These are phyloP conservation scores for Aurantiochytrium sp. DNA, from an alignment of 108 stramenopile species.

Conservation along the genomic window DNA sequence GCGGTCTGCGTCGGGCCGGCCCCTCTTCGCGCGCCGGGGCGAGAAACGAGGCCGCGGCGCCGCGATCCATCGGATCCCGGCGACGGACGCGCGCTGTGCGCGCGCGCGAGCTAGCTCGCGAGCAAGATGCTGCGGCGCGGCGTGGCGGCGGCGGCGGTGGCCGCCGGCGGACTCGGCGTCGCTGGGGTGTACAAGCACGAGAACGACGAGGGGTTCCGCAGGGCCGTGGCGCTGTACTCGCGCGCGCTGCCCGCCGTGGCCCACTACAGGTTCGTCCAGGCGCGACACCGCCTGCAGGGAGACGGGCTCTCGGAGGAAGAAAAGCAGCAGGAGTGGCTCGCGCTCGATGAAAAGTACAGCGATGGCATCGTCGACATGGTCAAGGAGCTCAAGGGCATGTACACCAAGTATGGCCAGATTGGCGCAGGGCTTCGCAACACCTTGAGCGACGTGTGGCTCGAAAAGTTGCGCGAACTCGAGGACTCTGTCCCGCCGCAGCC, in stretches of 20 bases:
- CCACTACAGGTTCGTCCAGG: neutral
- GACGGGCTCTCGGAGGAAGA: neutral
- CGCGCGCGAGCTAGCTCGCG: neutral
- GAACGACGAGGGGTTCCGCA: neutral
- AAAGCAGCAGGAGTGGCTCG: neutral
- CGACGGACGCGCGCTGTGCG: no score
- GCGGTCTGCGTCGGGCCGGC: no score
- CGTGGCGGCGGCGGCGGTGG: neutral
- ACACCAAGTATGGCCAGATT: conserved; percentile 74
- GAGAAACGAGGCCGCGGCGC: no score
- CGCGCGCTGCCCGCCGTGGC: neutral
- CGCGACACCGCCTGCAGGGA: neutral
- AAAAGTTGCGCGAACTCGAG: conserved; percentile 70
- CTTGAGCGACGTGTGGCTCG: conserved; percentile 70
- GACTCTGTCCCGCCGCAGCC: conserved; percentile 61
- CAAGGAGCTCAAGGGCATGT: conserved; percentile 67
- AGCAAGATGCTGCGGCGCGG: neutral
- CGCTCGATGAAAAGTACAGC: neutral
- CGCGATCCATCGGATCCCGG: no score
- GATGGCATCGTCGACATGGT: conserved; percentile 56
- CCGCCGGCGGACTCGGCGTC: neutral
- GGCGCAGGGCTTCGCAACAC: conserved; percentile 68
- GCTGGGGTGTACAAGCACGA: neutral
- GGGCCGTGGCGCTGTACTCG: conserved; percentile 1
- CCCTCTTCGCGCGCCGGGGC: no score